Base-by-base conservation (phyloP, 129 eudicot species). In the Calendula officinalis region DNA sequence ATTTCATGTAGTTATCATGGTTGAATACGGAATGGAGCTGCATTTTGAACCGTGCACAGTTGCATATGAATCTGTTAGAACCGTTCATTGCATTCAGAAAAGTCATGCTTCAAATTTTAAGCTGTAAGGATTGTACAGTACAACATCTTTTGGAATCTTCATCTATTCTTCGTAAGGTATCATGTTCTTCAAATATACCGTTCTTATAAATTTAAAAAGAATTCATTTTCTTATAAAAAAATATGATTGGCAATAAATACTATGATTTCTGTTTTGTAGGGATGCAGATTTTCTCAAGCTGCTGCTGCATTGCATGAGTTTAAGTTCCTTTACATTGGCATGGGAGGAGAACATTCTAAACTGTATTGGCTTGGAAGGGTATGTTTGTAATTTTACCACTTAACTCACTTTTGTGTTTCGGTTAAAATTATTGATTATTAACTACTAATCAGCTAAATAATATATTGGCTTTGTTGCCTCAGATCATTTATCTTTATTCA, bases 301-400 rank as follows among this genome's bases (percentile, higher is more conserved):
- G 98, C 95, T 68, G 91, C 98, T 47, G 85, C 91, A 37, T 73
- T 91, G 78, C 98, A 91, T 62, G 95, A 91, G 68, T 85, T 88
- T 43, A 88, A 87, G 81, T 68, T 67, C 67, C 80, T 85, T 64
- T 88, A 83, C 73, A 47, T 82, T 60, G 89, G 76, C 62, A 68
- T 66, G 70, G 89, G 85, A 70, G 84, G 80, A 55, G 83, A 77
- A 60, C 48, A 79, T 68, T 73, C 95, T 54, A 81, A 82, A 50
- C 53, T 88, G 60, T 88, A 92, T 74, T 92, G 91, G 96, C 76
- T 74, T 70, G 99, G 95, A 76, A 85, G 96, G 96, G 99, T 92
- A 56, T 12, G 60, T 22, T 32, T 13, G 72, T 30, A 44, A 7
- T 65, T 53, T 56, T 63, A 50, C 30, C 22, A 36, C 58, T 59